phyloP scores from a whole-genome alignment of 768 basidiomycete species.

The Tephrocybe sp. region DNA sequence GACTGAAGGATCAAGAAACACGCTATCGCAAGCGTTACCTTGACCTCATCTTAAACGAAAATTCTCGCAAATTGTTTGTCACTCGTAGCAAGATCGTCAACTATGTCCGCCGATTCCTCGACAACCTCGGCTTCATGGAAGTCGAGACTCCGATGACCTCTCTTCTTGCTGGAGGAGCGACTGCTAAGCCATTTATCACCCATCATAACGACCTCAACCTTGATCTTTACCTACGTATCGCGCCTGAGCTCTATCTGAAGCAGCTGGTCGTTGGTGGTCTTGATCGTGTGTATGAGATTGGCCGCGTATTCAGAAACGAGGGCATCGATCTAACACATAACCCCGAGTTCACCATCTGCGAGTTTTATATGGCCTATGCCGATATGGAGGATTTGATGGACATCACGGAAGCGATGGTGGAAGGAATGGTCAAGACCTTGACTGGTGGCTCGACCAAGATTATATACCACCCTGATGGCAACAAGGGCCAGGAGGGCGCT shows the following conservation, averaged over 20 bases:
- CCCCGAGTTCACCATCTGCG: constrained; percentile 98
- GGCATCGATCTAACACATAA: constrained; percentile 99
- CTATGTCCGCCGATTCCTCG: constrained; percentile 89
- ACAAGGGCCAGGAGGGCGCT: constrained; percentile 66
- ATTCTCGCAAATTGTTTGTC: constrained; percentile 87
- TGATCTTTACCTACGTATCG: constrained; percentile 95
- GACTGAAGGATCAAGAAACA: constrained; percentile 95
- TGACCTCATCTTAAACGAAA: constrained; percentile 92
- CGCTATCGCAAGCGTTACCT: constrained; percentile 98
- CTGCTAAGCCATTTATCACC: constrained; percentile 97
- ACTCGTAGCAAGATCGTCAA: constrained; percentile 88
- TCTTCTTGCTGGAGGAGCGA: constrained; percentile 94
- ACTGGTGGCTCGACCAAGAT: constrained; percentile 79
- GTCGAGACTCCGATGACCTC: constrained; percentile 99
- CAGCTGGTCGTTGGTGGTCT: constrained; percentile 95
- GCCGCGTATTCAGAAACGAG: constrained; percentile 96
- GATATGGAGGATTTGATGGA: constrained; percentile 99
- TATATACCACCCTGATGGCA: constrained; percentile 90
- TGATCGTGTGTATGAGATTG: constrained; percentile 98
- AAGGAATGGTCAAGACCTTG: constrained; percentile 86
- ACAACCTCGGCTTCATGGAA: constrained; percentile 92
- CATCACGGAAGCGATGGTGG: constrained; percentile 85
- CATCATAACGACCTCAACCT: constrained; percentile 98
- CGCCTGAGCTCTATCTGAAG: constrained; percentile 98
- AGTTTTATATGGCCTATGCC: constrained; percentile 99